phyloP scores from a whole-genome alignment of 148 eudicot genomes.

The Camellia lanceoleosa region DNA sequence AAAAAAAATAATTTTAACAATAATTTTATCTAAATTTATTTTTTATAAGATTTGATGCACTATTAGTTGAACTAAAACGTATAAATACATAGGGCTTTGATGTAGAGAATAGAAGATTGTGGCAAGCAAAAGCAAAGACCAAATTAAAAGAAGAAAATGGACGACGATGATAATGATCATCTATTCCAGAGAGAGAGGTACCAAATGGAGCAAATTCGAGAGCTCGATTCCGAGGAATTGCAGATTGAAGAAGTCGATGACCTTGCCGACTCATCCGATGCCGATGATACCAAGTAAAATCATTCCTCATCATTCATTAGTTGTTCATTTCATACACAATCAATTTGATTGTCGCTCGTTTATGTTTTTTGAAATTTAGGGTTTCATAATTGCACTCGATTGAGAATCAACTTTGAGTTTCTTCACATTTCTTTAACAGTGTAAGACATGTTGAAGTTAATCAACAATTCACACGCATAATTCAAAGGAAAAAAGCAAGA shows the following conservation, averaged over 20 bases:
- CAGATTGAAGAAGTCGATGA: slow-evolving; percentile 84
- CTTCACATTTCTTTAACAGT: too few species aligned
- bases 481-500: too few species aligned
- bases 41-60: too few species aligned
- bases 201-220: slow-evolving; percentile 71
- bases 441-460: too few species aligned
- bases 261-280: slow-evolving; percentile 46
- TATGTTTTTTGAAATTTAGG: background rate
- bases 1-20: too few species aligned
- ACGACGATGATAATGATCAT: slow-evolving; percentile 27
- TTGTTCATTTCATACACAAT: slow-evolving; percentile 7
- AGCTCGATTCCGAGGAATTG: slow-evolving; percentile 79
- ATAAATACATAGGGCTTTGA: too few species aligned
- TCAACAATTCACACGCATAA: too few species aligned
- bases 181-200: slow-evolving; percentile 56
- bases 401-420: too few species aligned
- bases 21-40: too few species aligned
- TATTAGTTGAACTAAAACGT: too few species aligned
- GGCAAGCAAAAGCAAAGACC: background rate
- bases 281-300: slow-evolving; percentile 30
- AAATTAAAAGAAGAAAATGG: slow-evolving; percentile 30
- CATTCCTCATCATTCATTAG: background rate
- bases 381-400: too few species aligned
- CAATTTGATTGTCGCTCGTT: background rate
- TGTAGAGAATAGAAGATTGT: background rate